phyloP scores from a whole-genome alignment of 2,329 filamentous ascomycete species.

The Rutstroemia sp. region DNA sequence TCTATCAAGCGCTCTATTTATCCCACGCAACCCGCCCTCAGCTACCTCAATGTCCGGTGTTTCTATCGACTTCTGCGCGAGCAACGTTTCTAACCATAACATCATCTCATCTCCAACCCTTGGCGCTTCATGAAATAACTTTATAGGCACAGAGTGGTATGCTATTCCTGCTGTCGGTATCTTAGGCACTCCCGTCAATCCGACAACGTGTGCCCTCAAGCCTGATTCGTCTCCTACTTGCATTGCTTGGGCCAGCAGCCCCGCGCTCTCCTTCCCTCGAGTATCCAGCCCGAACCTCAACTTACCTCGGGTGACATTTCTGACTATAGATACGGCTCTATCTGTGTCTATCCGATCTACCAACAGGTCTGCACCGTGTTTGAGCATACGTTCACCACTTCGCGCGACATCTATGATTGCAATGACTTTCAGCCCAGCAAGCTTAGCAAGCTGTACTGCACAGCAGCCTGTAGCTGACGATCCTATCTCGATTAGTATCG shows the following conservation, averaged over 20 bases:
- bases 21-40: constrained; percentile 53
- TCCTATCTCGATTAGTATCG: constrained; percentile 29
- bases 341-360: constrained; percentile 60
- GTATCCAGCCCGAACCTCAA: constrained; percentile 65
- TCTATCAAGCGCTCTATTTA: constrained; percentile 61
- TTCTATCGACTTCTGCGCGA: constrained; percentile 44
- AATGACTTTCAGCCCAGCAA: constrained; percentile 57
- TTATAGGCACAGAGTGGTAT: constrained; percentile 54
- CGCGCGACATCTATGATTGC: constrained; percentile 59
- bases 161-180: constrained; percentile 16
- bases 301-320: constrained; percentile 46
- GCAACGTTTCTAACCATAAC: constrained; percentile 59
- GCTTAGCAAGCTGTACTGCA: constrained; percentile 58
- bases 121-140: constrained; percentile 64
- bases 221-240: constrained; percentile 7
- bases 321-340: constrained; percentile 59
- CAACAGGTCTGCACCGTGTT: constrained; percentile 50
- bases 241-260: constrained; percentile 36
- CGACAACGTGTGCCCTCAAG: constrained; percentile 50
- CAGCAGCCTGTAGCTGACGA: constrained; percentile 65
- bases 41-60: constrained; percentile 60
- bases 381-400: constrained; percentile 52
- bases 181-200: constrained; percentile 61
- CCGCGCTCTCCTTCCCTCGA: constrained; percentile 55
- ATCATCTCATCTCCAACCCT: constrained; percentile 55